Evolutionary conservation across 179 eudicot species (phyloP), one percentile per base, ranked within the genome.

Genomic region (Beta macrorhiza): DNA sequence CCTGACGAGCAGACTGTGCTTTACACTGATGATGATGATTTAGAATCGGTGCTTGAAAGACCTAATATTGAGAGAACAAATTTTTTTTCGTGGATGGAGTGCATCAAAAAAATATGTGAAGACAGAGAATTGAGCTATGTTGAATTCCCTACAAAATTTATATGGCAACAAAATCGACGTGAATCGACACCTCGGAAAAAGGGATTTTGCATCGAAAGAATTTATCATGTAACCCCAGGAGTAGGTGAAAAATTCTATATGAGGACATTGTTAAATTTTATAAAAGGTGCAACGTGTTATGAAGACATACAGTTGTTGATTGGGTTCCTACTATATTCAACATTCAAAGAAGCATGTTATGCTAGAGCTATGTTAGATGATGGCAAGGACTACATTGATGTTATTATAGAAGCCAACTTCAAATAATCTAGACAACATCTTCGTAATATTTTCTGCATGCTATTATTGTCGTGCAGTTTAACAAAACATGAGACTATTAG

Each of bases 31-130:
- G 20, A 42, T 67, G 72, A 14, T 9, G 51, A 19, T 2, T 37
- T 5, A 32, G 20, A 68, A 3, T 5, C n/a, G 1, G 72, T 68
- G 19, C 2, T 68, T 1, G 16, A 68, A 10, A 51, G 20, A 5
- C 64, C 72, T 25, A 16, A 19, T 0, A 61, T 77, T 9, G 69
- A 79, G 3, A 37, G 56, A 5, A 65, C 59, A 17, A 80, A 20
- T 72, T 82, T 82, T 62, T 0, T 71, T 0, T 7, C 25, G 6
- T 85, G 85, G 88, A 76, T 85, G 76, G 74, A 72, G 11, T 25
- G 14, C 19, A 79, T 79, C 44, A 62, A 47, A 4, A 29, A 57
- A 1, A 5, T 2, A 44, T 44, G 4, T 0, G 25, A 62, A 0
- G 83, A 64, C 11, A 69, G 44, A 45, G 1, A 59, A 15, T 16